Evolutionary conservation across 495 filamentous ascomycete genomes (phyloP).

Genomic region (Penicillium lagena): DNA sequence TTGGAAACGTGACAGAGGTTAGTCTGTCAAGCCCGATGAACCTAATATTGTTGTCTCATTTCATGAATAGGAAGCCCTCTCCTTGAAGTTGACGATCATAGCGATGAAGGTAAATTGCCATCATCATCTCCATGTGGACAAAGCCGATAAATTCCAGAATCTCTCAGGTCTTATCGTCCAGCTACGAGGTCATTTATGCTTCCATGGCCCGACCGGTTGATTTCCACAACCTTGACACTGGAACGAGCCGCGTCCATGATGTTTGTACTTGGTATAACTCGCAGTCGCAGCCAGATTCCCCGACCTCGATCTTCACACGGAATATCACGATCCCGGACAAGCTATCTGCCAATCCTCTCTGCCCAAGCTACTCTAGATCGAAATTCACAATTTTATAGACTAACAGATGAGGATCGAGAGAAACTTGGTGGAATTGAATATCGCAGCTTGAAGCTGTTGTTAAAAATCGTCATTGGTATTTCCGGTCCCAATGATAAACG

Average conservation of each 20-base stretch:
- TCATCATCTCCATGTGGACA: too few relatives aligned
- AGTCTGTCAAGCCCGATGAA: neutral
- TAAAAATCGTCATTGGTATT: slow-evolving; percentile 36
- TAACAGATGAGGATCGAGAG: slow-evolving; percentile 53
- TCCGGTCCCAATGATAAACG: too few relatives aligned
- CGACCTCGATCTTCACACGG: too few relatives aligned
- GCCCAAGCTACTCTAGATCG: slow-evolving; percentile 58
- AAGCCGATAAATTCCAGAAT: too few relatives aligned
- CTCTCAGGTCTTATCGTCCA: too few relatives aligned
- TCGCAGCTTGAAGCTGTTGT: slow-evolving; percentile 49
- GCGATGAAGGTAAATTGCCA: slow-evolving; percentile 9
- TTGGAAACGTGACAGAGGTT: slow-evolving; percentile 27
- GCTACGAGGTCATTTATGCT: too few relatives aligned
- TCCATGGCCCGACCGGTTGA: too few relatives aligned
- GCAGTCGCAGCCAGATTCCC: too few relatives aligned
- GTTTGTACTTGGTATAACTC: neutral
- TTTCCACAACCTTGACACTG: too few relatives aligned
- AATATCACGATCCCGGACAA: too few relatives aligned
- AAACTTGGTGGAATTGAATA: slow-evolving; percentile 60
- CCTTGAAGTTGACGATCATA: slow-evolving; percentile 9
- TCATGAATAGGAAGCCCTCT: slow-evolving; percentile 8
- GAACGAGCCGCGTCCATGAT: slow-evolving; percentile 5
- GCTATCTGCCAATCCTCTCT: slow-evolving; percentile 17
- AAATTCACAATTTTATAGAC: slow-evolving; percentile 71
- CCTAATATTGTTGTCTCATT: too few relatives aligned